phyloP scores from a whole-genome alignment of 2,329 filamentous ascomycete genomes.

The Calonectria pauciramosa region DNA sequence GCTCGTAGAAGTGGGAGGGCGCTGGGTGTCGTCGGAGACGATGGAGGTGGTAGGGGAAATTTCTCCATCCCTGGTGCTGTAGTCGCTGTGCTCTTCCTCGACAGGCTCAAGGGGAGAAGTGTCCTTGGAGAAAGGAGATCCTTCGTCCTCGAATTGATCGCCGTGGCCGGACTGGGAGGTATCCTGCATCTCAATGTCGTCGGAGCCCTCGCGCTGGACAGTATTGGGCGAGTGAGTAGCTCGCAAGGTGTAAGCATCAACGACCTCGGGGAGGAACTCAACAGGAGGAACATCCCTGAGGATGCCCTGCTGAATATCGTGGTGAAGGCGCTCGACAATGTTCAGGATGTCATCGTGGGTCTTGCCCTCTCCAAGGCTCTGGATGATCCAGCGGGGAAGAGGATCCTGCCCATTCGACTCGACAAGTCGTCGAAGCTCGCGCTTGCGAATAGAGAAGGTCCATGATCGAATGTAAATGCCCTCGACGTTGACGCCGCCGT shows the following conservation, averaged over 20 bases:
- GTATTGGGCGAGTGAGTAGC: conserved; percentile 34
- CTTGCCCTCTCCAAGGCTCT: conserved; percentile 61
- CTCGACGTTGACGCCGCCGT: conserved; percentile 43
- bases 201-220: conserved; percentile 22
- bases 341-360: conserved; percentile 61
- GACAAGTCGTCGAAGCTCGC: conserved; percentile 70
- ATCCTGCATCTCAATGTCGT: conserved; percentile 30
- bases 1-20: conserved; percentile 11
- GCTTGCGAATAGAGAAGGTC: conserved; percentile 74
- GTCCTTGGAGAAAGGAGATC: conserved; percentile 41
- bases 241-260: conserved; percentile 50
- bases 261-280: conserved; percentile 70
- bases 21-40: conserved; percentile 27
- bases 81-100: conserved; percentile 38
- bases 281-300: conserved; percentile 68
- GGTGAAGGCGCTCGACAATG: conserved; percentile 61
- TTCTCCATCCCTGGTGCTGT: conserved; percentile 26
- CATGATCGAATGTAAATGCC: conserved; percentile 61
- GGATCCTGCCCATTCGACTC: conserved; percentile 45
- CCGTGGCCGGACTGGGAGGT: conserved; percentile 21
- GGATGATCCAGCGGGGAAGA: conserved; percentile 60
- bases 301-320: conserved; percentile 58
- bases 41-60: conserved; percentile 33
- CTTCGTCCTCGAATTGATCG: conserved; percentile 31
- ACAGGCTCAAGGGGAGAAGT: conserved; percentile 43